Percentiles rank a stretch among this genome's conserved stretches.
These are phyloP conservation scores for Colletotrichum sp. DNA, from an alignment of 2,329 filamentous ascomycete genomes.

Conservation along the genomic window DNA sequence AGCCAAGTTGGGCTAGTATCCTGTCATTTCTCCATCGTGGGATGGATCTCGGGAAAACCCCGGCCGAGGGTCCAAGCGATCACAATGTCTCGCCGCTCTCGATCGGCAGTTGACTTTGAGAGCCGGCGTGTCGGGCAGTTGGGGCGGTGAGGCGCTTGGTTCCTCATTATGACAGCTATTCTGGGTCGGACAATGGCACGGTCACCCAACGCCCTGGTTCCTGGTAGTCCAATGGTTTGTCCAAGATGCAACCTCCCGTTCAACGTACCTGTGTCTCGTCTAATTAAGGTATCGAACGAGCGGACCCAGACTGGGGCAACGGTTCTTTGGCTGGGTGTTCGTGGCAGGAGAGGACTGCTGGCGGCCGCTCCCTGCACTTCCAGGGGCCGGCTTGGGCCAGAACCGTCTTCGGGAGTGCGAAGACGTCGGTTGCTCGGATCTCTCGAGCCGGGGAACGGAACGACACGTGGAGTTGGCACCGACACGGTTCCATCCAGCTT, in stretches of 20 bases:
- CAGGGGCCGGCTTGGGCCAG: not conserved
- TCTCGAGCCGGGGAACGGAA: not conserved
- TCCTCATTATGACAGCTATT: not conserved
- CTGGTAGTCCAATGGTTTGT: not conserved
- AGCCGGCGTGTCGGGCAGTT: not conserved
- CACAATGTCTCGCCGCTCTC: not conserved
- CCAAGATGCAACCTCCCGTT: not conserved
- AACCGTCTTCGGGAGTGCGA: not conserved
- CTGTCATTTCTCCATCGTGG: not conserved
- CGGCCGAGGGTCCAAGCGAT: not conserved
- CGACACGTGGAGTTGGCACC: not conserved
- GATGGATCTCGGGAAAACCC: not conserved
- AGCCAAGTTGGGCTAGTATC: not conserved
- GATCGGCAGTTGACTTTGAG: not conserved
- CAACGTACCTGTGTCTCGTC: not conserved
- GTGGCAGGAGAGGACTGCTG: not conserved
- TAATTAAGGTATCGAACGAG: not conserved
- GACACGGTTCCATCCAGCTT: not conserved
- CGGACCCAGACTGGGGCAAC: not conserved
- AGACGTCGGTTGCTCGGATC: not conserved
- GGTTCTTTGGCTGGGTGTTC: not conserved
- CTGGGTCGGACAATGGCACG: not conserved
- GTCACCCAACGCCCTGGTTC: conserved; percentile 2
- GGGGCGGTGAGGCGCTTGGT: not conserved
- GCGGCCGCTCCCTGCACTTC: not conserved